A percentile compares a stretch with the other conserved stretches of the same genome.
phyloP scores from a whole-genome alignment of 192 early-diverging fungal genomes.

The Dissophora globulifera region DNA sequence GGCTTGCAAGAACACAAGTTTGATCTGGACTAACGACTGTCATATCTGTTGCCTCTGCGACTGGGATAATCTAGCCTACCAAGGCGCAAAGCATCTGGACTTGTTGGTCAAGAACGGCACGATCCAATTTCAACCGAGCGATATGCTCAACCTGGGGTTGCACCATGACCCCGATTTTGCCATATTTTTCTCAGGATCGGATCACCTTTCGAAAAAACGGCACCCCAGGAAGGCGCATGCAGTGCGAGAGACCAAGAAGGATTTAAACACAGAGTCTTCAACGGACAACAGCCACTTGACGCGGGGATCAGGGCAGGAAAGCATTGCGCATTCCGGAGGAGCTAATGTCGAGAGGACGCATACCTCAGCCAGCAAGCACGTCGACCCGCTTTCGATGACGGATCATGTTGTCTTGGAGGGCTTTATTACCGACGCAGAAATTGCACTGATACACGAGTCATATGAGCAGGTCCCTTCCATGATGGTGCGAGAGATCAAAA shows the following conservation, averaged over 20 bases:
- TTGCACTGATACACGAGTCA: slow-evolving; percentile 16
- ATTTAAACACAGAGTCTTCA: slow-evolving; percentile 34
- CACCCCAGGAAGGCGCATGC: neutral
- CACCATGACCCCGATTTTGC: slow-evolving; percentile 41
- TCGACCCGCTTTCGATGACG: slow-evolving; percentile 37
- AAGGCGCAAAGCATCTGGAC: slow-evolving; percentile 60
- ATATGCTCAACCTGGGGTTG: slow-evolving; percentile 24
- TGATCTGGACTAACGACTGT: too few relatives aligned
- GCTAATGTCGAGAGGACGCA: too few relatives aligned
- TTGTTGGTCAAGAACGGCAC: slow-evolving; percentile 24
- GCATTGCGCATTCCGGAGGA: too few relatives aligned
- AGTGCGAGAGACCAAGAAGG: slow-evolving; percentile 15
- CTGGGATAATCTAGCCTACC: slow-evolving; percentile 24
- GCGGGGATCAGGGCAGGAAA: too few relatives aligned
- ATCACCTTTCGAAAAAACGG: slow-evolving; percentile 41
- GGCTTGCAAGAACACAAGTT: too few relatives aligned
- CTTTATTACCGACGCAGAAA: slow-evolving; percentile 35
- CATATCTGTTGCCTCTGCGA: too few relatives aligned
- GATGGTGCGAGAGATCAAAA: slow-evolving; percentile 19
- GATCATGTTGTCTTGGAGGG: slow-evolving; percentile 43
- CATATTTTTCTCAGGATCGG: slow-evolving; percentile 39
- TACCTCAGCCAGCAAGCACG: neutral
- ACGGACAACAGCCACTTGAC: slow-evolving; percentile 19
- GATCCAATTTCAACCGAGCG: slow-evolving; percentile 26
- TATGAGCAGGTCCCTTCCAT: slow-evolving; percentile 5